These are phyloP conservation scores for Talaromyces atroroseus DNA, from an alignment of 2,329 filamentous ascomycete genomes.

Conservation along the genomic window DNA sequence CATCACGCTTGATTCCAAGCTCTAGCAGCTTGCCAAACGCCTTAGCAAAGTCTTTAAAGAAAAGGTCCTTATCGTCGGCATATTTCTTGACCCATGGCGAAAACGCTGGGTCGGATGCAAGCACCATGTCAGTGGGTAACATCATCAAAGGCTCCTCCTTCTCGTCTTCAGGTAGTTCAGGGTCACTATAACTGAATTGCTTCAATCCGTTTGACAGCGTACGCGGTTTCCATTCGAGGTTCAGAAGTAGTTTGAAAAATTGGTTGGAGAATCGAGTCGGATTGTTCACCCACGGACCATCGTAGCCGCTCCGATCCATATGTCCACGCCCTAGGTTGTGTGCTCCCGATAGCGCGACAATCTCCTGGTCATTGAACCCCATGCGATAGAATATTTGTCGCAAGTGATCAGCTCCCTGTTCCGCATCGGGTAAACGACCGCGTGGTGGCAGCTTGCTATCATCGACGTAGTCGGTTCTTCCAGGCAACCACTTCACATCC, in stretches of 20 bases:
- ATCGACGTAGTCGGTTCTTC: conserved; percentile 58
- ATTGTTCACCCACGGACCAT: conserved; percentile 56
- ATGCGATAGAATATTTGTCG: conserved; percentile 54
- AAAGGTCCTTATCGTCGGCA: conserved; percentile 56
- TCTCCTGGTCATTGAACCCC: conserved; percentile 58
- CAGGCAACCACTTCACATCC: conserved; percentile 51
- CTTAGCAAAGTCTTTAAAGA: conserved; percentile 56
- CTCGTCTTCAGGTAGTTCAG: conserved; percentile 41
- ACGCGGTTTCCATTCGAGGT: conserved; percentile 51
- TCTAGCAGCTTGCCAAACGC: conserved; percentile 59
- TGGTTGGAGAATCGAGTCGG: conserved; percentile 56
- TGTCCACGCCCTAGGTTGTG: conserved; percentile 55
- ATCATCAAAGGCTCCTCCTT: conserved; percentile 57
- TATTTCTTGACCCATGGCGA: conserved; percentile 54
- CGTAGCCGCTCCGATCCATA: conserved; percentile 51
- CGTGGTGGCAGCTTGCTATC: conserved; percentile 55
- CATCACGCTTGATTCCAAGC: conserved; percentile 55
- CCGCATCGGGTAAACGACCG: conserved; percentile 52
- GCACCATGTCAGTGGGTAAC: conserved; percentile 59
- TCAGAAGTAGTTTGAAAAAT: conserved; percentile 51
- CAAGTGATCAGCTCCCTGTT: conserved; percentile 51
- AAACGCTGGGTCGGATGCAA: conserved; percentile 51
- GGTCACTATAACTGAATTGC: conserved; percentile 57
- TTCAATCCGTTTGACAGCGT: conserved; percentile 48
- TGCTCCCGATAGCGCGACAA: conserved; percentile 52